A percentile compares a stretch with the other conserved stretches of the same genome.
Evolutionary conservation across 2,329 filamentous ascomycete species (phyloP).

Genomic region (Ascochyta koolunga): DNA sequence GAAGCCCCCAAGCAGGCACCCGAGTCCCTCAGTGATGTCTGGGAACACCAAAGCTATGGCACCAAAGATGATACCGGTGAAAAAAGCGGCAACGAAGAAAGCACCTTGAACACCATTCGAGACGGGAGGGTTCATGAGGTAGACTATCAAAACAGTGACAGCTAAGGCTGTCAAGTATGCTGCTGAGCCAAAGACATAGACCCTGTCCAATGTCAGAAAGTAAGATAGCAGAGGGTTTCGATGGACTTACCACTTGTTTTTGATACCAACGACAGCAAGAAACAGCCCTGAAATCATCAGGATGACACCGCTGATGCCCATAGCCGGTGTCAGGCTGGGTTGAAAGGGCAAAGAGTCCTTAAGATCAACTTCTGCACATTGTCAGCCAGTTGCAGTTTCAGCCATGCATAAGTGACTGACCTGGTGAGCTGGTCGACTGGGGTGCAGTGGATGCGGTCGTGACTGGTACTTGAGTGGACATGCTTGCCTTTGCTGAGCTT

Average conservation of each 20-base stretch:
- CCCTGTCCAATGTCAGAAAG: conserved; percentile 34
- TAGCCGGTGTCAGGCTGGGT: conserved; percentile 78
- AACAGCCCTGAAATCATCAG: conserved; percentile 74
- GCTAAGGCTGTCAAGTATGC: conserved; percentile 75
- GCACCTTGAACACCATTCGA: conserved; percentile 79
- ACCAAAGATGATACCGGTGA: conserved; percentile 77
- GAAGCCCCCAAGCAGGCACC: conserved; percentile 85
- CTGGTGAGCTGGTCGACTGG: conserved; percentile 24
- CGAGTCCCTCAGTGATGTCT: conserved; percentile 83
- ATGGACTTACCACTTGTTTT: conserved; percentile 66
- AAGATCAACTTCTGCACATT: conserved; percentile 14
- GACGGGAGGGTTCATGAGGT: conserved; percentile 83
- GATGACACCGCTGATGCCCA: conserved; percentile 78
- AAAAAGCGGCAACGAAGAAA: conserved; percentile 78
- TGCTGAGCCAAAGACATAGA: conserved; percentile 71
- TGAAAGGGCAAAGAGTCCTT: conserved; percentile 66
- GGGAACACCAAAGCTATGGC: conserved; percentile 77
- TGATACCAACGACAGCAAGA: conserved; percentile 80
- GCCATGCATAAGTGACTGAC: conserved; percentile 20
- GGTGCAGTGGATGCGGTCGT: conserved; percentile 24
- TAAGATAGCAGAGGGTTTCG: neutral
- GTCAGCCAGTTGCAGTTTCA: neutral
- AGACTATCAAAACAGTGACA: conserved; percentile 82
- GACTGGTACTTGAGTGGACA: conserved; percentile 22
- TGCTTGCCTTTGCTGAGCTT: conserved; percentile 18